Base-by-base conservation (phyloP, 176 grass and related monocot genomes). In the Lolium perenne region DNA sequence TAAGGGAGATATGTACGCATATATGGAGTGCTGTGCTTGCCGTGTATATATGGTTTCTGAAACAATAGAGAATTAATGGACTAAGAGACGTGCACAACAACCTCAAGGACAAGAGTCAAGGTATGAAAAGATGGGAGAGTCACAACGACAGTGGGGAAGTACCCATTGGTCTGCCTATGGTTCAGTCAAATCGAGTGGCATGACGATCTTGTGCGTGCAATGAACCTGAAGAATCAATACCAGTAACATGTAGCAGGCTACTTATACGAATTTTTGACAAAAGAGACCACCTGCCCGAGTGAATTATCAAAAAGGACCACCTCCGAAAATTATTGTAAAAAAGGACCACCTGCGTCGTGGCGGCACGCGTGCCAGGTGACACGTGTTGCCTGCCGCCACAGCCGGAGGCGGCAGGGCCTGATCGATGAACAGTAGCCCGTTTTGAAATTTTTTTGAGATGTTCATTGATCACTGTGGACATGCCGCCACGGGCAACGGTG, bases 121-220 rank as follows among this genome's bases (percentile, higher is more conserved):
- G 74, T 10, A 58, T 17, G 61, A 14, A 20, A 64, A 78, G 77
- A 12, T 18, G 16, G 0, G 82, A 72, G 54, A 14, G 45, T 75
- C 47, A 66, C 35, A 66, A 66, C 63, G 63, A 46, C 56, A 65
- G 45, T 22, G 18, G 26, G 61, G 0, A 9, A 20, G 38, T 2
- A 69, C 26, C 63, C 14, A 16, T 66, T 26, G 26, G 6, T 35
- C 32, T 35, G 12, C 38, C 80, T 35, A 79, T 20, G 47, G 86
- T 81, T 71, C 71, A 74, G 56, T 90, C 73, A 83, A 78, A 84
- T 75, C 43, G 73, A 83, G 25, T 56, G 84, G 22, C 79, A 53
- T 48, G 10, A 23, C 16, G n/a, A 82, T 18, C 21, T 18, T 43
- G 51, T 10, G 56, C 22, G 84, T 79, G 43, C 84, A 90, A 20